Evolutionary conservation across 164 flowering plant species (phyloP).

Genomic region (Pachysandra terminalis): DNA sequence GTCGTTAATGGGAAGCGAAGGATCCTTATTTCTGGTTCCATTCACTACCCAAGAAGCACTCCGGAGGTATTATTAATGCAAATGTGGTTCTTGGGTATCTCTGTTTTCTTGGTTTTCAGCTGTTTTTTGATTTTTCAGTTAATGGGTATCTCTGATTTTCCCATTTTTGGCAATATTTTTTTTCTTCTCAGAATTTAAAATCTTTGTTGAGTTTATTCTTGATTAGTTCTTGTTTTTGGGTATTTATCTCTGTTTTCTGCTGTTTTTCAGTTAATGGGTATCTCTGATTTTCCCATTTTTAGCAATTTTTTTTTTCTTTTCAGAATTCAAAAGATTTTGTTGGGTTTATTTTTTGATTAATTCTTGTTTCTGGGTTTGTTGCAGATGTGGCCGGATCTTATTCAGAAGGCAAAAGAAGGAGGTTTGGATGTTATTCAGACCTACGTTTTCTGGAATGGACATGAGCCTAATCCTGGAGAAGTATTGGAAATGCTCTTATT

Average conservation of each 20-base stretch:
- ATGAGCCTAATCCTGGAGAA: slow-evolving; percentile 73
- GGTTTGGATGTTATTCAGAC: slow-evolving; percentile 82
- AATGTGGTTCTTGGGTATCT: slow-evolving; percentile 23
- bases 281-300: slow-evolving; percentile 2
- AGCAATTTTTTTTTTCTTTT: not conserved
- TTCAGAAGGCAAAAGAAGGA: slow-evolving; percentile 80
- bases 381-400: slow-evolving; percentile 90
- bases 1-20: slow-evolving; percentile 63
- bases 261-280: slow-evolving; percentile 4
- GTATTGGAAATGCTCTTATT: slow-evolving; percentile 27
- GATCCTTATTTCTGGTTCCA: slow-evolving; percentile 83
- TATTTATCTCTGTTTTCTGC: too few relatives aligned
- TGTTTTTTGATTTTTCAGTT: not conserved
- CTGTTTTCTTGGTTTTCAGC: slow-evolving; percentile 10
- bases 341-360: not conserved
- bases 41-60: slow-evolving; percentile 91
- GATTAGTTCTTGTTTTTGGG: not conserved
- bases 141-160: slow-evolving; percentile 9
- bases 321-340: not conserved
- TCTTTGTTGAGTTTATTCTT: not conserved
- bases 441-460: slow-evolving; percentile 86
- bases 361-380: slow-evolving; percentile 10
- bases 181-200: not conserved
- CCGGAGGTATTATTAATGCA: slow-evolving; percentile 63
- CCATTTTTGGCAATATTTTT: not conserved